These are phyloP conservation scores for Allium cepa DNA, from an alignment of 106 monocot genomes.

Conservation along the genomic window DNA sequence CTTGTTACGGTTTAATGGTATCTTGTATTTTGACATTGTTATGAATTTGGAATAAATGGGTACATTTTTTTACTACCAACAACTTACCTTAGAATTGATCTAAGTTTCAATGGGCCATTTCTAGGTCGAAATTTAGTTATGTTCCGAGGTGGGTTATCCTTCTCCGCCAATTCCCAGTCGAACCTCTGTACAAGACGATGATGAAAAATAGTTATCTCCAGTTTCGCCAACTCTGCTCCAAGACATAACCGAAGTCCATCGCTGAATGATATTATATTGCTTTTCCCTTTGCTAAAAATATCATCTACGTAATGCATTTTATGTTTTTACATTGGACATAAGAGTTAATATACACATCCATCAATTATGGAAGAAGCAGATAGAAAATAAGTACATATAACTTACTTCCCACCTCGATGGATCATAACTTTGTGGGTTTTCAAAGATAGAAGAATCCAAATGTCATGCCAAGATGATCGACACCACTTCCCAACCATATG, in stretches of 20 bases:
- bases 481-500: constrained; percentile 32
- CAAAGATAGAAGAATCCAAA: constrained; percentile 24
- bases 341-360: neutral
- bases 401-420: constrained; percentile 39
- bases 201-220: constrained; percentile 30
- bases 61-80: too few species aligned
- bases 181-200: constrained; percentile 36
- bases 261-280: constrained; percentile 25
- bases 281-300: neutral
- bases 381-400: neutral
- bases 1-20: too few species aligned
- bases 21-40: too few species aligned
- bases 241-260: constrained; percentile 37
- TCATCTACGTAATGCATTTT: too few species aligned
- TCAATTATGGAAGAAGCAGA: neutral
- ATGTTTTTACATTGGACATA: neutral
- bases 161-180: constrained; percentile 39
- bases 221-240: constrained; percentile 32
- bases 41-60: too few species aligned
- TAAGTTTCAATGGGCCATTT: too few species aligned
- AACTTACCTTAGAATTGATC: too few species aligned
- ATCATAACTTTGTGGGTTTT: constrained; percentile 27
- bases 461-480: constrained; percentile 27
- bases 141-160: constrained; percentile 5
- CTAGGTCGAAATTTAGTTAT: too few species aligned